Evolutionary conservation across 1,284 basidiomycete genomes (phyloP).

Genomic region (Chalciporus sp.): DNA sequence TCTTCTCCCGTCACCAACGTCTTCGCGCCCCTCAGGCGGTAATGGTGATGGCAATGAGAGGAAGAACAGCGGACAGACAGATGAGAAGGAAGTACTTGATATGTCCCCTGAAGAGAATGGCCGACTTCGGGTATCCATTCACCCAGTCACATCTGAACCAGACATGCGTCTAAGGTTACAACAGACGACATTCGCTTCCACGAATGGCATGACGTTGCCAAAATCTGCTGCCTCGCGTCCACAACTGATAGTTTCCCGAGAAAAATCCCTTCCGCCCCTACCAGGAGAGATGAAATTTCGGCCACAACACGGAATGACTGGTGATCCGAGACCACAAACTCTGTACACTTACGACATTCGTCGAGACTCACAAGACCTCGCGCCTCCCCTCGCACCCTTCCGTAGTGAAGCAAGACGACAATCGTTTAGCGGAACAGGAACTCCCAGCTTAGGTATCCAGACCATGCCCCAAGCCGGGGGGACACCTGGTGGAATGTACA

Average conservation of each 20-base stretch:
- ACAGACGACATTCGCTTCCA: slow-evolving; percentile 36
- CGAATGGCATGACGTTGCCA: slow-evolving; percentile 33
- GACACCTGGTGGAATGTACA: slow-evolving; percentile 45
- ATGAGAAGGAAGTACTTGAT: slow-evolving; percentile 40
- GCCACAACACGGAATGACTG: slow-evolving; percentile 38
- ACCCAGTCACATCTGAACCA: slow-evolving; percentile 58
- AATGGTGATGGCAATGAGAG: slow-evolving; percentile 55
- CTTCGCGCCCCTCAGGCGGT: slow-evolving; percentile 60
- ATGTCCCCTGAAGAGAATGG: slow-evolving; percentile 36
- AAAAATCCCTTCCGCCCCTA: slow-evolving; percentile 77
- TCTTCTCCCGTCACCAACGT: slow-evolving; percentile 70
- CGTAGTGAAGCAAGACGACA: slow-evolving; percentile 64
- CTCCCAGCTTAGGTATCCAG: slow-evolving; percentile 53
- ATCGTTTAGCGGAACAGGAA: slow-evolving; percentile 69
- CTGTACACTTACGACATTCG: slow-evolving; percentile 63
- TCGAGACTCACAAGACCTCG: slow-evolving; percentile 47
- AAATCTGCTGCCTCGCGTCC: slow-evolving; percentile 36
- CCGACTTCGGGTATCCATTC: slow-evolving; percentile 42
- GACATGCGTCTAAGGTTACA: slow-evolving; percentile 54
- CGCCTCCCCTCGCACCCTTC: slow-evolving; percentile 67
- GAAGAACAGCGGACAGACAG: slow-evolving; percentile 39
- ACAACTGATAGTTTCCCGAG: slow-evolving; percentile 48
- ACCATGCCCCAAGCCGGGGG: slow-evolving; percentile 43
- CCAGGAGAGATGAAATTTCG: slow-evolving; percentile 55
- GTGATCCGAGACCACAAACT: slow-evolving; percentile 62